phyloP scores from a whole-genome alignment of 345 rosid species.

The Gossypium australe region DNA sequence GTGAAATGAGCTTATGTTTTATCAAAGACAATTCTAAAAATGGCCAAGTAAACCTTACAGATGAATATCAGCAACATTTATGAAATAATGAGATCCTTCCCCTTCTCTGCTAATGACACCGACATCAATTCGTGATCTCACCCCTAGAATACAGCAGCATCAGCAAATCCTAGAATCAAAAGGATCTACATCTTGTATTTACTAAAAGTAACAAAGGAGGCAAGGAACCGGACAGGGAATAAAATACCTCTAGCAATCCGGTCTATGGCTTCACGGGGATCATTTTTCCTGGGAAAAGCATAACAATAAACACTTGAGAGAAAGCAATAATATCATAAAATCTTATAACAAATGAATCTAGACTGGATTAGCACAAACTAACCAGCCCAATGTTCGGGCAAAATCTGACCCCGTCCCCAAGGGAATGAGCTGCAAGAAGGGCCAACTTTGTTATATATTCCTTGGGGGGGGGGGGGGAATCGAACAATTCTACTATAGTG shows the following conservation, averaged over 20 bases:
- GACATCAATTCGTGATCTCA: slow-evolving; percentile 60
- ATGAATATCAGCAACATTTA: slow-evolving; percentile 96
- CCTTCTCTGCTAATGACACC: slow-evolving; percentile 61
- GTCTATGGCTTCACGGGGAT: slow-evolving; percentile 77
- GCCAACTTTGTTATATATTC: slow-evolving; percentile 18
- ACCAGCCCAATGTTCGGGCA: slow-evolving; percentile 94
- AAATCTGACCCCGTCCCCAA: slow-evolving; percentile 97
- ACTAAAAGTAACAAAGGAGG: neutral
- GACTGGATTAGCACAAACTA: slow-evolving; percentile 31
- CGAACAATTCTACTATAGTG: neutral
- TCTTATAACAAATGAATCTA: slow-evolving; percentile 5
- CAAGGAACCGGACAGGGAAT: neutral
- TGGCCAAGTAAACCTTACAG: slow-evolving; percentile 50
- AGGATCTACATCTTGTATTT: neutral
- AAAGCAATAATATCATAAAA: slow-evolving; percentile 2
- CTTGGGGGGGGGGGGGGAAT: neutral
- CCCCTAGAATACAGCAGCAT: slow-evolving; percentile 42
- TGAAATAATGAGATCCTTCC: slow-evolving; percentile 63
- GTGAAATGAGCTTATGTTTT: slow-evolving; percentile 9
- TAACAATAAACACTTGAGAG: slow-evolving; percentile 1
- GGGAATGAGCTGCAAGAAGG: slow-evolving; percentile 68
- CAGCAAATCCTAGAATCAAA: slow-evolving; percentile 13
- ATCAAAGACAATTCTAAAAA: slow-evolving; percentile 8
- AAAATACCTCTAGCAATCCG: slow-evolving; percentile 71
- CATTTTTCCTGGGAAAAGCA: slow-evolving; percentile 58